A percentile compares a stretch with the other conserved stretches of the same genome.
Evolutionary conservation across 176 grass and related monocot species (phyloP).

Genomic region (Zoysia pacifica): DNA sequence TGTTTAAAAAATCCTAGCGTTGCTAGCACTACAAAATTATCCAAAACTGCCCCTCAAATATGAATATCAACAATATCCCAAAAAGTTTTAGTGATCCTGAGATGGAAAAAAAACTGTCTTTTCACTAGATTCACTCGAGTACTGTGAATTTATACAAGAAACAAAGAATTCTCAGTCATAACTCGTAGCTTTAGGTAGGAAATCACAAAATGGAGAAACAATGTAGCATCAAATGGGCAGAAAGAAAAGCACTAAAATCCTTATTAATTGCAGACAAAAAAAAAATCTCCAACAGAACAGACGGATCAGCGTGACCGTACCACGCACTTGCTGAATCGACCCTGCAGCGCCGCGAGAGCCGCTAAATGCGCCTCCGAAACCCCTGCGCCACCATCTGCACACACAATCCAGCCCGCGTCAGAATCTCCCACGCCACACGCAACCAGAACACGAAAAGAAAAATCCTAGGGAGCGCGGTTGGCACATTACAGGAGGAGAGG

Average conservation of each 20-base stretch:
- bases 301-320: constrained; percentile 47
- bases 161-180: neutral
- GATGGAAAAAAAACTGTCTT: neutral
- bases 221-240: constrained; percentile 6
- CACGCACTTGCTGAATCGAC: constrained; percentile 81
- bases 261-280: neutral
- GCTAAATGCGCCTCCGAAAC: constrained; percentile 59
- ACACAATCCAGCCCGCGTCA: constrained; percentile 5
- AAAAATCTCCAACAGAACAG: neutral
- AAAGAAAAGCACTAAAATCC: neutral
- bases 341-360: constrained; percentile 62
- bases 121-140: neutral
- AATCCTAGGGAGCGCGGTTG: too few species aligned
- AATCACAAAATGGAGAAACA: neutral
- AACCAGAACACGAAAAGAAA: neutral
- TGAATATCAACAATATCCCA: neutral
- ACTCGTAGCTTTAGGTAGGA: neutral
- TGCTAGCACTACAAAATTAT: neutral
- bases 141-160: neutral
- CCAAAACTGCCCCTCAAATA: neutral
- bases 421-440: constrained; percentile 23
- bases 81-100: neutral
- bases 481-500: constrained; percentile 62
- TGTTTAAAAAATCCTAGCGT: constrained; percentile 2
- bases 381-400: constrained; percentile 55